phyloP scores from a whole-genome alignment of 2,329 filamentous ascomycete genomes.

The Hypomyces rosellus region DNA sequence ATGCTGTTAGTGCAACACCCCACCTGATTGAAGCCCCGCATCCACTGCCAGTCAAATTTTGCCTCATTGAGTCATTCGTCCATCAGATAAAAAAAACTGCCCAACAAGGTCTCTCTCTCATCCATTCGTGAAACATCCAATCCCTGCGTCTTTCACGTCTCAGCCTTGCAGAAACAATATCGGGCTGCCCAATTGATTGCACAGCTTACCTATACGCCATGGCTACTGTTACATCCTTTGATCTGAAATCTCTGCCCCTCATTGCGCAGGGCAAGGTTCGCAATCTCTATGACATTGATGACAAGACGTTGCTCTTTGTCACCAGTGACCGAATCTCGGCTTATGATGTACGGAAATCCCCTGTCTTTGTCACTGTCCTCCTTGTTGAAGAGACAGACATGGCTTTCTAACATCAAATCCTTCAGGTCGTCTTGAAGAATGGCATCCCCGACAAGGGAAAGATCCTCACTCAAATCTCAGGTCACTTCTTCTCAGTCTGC shows the following conservation, averaged over 20 bases:
- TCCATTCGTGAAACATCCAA: too few species aligned
- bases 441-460: slow-evolving; percentile 48
- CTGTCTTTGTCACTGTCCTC: too few species aligned
- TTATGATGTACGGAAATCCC: slow-evolving; percentile 63
- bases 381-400: not conserved
- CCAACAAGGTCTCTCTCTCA: too few species aligned
- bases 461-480: slow-evolving; percentile 39
- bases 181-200: not conserved
- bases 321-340: slow-evolving; percentile 89
- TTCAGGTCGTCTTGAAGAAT: slow-evolving; percentile 60
- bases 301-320: slow-evolving; percentile 66
- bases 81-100: too few species aligned
- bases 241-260: slow-evolving; percentile 28
- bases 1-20: too few species aligned
- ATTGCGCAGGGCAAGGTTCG: slow-evolving; percentile 61
- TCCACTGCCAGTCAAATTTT: too few species aligned
- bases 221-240: slow-evolving; percentile 52
- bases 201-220: not conserved
- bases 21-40: too few species aligned
- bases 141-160: too few species aligned
- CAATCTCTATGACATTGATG: slow-evolving; percentile 66
- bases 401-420: not conserved
- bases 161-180: too few species aligned
- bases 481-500: slow-evolving; percentile 50
- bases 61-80: too few species aligned